Conservation (phyloP, 2,329 filamentous ascomycete genomes). For the Aureobasidium sp. region DNA sequence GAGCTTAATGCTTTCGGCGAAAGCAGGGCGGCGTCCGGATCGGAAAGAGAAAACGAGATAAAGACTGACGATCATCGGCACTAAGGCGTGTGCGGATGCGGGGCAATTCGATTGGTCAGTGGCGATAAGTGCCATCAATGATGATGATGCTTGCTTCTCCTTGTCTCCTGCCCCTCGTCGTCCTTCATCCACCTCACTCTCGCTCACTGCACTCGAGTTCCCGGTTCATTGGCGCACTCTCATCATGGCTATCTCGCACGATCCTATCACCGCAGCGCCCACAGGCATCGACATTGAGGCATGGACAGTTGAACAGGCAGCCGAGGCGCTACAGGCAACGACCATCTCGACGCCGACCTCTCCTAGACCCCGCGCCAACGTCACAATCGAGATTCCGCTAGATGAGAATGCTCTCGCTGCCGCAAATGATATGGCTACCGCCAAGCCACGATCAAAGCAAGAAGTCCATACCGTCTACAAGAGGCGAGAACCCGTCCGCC, state of each 20-base stretch:
- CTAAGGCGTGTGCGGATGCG: not conserved
- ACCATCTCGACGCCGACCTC: conserved; percentile 28
- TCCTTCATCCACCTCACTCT: not conserved
- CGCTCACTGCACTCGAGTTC: not conserved
- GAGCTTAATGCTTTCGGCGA: not conserved
- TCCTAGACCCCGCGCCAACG: conserved; percentile 40
- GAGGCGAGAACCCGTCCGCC: conserved; percentile 46
- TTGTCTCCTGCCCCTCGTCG: not conserved
- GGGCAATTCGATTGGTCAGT: conserved; percentile 6
- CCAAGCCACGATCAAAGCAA: conserved; percentile 17
- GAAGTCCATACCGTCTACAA: conserved; percentile 39
- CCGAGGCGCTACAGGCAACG: conserved; percentile 33
- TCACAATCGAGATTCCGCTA: conserved; percentile 65
- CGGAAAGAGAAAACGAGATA: not conserved
- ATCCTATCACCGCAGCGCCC: not conserved
- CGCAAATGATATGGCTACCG: conserved; percentile 14
- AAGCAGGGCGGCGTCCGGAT: not conserved
- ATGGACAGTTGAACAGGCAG: conserved; percentile 38
- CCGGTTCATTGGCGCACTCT: not conserved
- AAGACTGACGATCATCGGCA: conserved; percentile 2
- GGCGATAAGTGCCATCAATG: not conserved
- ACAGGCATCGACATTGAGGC: conserved; percentile 28
- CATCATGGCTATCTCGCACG: conserved; percentile 10
- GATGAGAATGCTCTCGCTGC: conserved; percentile 41
- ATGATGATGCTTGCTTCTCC: conserved; percentile 1